A percentile compares a stretch with the other conserved stretches of the same genome.
Evolutionary conservation across 129 eudicot genomes (phyloP).

Genomic region (Silybum marianum): DNA sequence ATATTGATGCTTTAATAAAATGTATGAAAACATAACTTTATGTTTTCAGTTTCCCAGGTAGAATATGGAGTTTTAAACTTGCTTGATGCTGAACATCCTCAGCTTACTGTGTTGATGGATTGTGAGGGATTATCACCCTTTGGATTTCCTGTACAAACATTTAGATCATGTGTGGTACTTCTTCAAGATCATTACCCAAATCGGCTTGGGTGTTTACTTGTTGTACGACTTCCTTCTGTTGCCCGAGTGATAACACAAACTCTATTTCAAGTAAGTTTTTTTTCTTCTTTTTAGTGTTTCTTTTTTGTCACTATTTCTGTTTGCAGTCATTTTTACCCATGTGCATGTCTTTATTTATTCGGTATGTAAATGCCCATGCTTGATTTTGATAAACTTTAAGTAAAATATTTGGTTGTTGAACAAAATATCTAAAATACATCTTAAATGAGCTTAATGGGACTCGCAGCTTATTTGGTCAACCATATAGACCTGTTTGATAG

Average conservation of each 20-base stretch:
- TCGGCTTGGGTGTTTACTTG: constrained; percentile 67
- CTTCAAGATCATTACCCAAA: constrained; percentile 86
- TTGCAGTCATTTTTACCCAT: background rate
- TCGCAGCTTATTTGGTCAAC: no score
- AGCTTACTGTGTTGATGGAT: constrained; percentile 77
- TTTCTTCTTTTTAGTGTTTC: constrained; percentile 6
- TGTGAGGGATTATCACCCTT: constrained; percentile 71
- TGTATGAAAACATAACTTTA: background rate
- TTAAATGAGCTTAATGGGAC: no score
- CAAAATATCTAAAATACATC: background rate
- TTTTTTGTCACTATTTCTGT: background rate
- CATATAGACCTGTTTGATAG: no score
- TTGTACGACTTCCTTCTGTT: constrained; percentile 59
- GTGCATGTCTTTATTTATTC: background rate
- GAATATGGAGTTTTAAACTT: constrained; percentile 69
- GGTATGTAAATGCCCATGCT: background rate
- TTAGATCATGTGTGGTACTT: constrained; percentile 69
- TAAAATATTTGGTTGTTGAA: background rate
- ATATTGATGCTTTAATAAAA: background rate
- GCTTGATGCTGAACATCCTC: constrained; percentile 50
- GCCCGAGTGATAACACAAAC: constrained; percentile 64
- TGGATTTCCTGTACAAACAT: constrained; percentile 67
- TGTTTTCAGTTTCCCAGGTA: constrained; percentile 67
- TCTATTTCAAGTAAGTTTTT: constrained; percentile 57
- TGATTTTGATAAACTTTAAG: background rate